These are phyloP conservation scores for Rachicladosporium sp. DNA, from an alignment of 2,329 filamentous ascomycete species.

Conservation along the genomic window DNA sequence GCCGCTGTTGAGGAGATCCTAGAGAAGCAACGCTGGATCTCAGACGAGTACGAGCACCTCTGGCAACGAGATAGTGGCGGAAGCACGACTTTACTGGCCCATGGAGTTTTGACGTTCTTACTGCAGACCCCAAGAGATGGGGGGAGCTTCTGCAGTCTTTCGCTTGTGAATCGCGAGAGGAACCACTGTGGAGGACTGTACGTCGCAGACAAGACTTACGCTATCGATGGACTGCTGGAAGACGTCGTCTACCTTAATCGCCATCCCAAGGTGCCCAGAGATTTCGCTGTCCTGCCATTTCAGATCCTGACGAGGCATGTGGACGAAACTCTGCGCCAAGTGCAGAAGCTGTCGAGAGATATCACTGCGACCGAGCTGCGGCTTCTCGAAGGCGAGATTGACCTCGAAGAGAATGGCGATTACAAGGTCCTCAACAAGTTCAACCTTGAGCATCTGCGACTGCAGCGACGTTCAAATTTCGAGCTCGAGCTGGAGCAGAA, in stretches of 20 bases:
- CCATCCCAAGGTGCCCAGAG: constrained; percentile 22
- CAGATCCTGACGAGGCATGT: constrained; percentile 20
- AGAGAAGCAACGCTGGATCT: constrained; percentile 21
- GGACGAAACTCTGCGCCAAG: constrained; percentile 19
- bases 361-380: constrained; percentile 21
- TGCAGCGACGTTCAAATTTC: constrained; percentile 21
- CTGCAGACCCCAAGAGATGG: constrained; percentile 24
- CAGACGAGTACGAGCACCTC: constrained; percentile 22
- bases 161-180: constrained; percentile 21
- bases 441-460: constrained; percentile 21
- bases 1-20: constrained; percentile 14
- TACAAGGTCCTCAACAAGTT: constrained; percentile 24
- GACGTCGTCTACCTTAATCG: constrained; percentile 19
- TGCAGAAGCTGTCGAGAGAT: constrained; percentile 18
- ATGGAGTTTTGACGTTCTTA: constrained; percentile 21
- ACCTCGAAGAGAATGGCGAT: constrained; percentile 22
- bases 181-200: constrained; percentile 21
- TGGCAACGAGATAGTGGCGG: constrained; percentile 23
- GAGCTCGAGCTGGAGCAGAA: constrained; percentile 22
- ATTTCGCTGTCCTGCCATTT: constrained; percentile 23
- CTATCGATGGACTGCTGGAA: constrained; percentile 16
- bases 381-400: constrained; percentile 21
- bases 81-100: constrained; percentile 18
- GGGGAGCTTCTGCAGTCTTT: constrained; percentile 22
- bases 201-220: constrained; percentile 18